A percentile compares a stretch with the other conserved stretches of the same genome.
Conservation (phyloP, 148 eudicot species). For the Hydrangea macrophylla region DNA sequence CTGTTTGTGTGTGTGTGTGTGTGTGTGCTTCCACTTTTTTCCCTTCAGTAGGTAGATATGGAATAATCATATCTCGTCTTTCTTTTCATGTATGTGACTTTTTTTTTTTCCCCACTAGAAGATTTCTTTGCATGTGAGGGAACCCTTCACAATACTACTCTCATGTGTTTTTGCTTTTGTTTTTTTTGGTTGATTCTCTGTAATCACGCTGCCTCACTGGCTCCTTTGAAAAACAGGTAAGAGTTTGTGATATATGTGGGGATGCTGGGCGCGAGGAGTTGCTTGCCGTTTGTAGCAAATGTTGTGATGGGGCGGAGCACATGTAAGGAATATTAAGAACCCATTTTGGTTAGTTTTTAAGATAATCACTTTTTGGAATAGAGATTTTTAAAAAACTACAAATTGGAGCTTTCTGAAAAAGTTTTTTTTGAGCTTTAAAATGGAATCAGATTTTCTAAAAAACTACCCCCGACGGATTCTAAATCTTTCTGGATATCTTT, state of each 20-base stretch:
- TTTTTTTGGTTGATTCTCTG: neutral
- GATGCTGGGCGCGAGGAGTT: slow-evolving; percentile 95
- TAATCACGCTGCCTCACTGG: neutral
- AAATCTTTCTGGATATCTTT: too few relatives aligned
- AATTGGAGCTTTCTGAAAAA: neutral
- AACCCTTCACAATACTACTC: too few relatives aligned
- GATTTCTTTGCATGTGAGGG: too few relatives aligned
- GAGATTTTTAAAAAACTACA: neutral
- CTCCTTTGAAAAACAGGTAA: slow-evolving; percentile 44
- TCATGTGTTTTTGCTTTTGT: too few relatives aligned
- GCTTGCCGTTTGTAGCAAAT: slow-evolving; percentile 84
- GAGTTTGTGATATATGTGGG: slow-evolving; percentile 95
- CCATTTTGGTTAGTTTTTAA: neutral
- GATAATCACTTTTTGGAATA: too few relatives aligned
- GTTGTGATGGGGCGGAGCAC: slow-evolving; percentile 98
- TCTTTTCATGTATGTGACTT: neutral
- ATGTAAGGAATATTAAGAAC: slow-evolving; percentile 49
- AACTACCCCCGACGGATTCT: too few relatives aligned
- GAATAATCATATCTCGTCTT: neutral
- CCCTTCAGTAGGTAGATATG: too few relatives aligned
- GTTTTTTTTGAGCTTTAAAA: too few relatives aligned
- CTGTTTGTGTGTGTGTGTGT: too few relatives aligned
- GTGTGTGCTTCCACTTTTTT: too few relatives aligned
- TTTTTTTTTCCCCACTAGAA: neutral
- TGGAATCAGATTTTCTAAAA: too few relatives aligned